These are phyloP conservation scores for Eutrema yunnanense DNA, from an alignment of 345 rosid genomes.

Conservation along the genomic window DNA sequence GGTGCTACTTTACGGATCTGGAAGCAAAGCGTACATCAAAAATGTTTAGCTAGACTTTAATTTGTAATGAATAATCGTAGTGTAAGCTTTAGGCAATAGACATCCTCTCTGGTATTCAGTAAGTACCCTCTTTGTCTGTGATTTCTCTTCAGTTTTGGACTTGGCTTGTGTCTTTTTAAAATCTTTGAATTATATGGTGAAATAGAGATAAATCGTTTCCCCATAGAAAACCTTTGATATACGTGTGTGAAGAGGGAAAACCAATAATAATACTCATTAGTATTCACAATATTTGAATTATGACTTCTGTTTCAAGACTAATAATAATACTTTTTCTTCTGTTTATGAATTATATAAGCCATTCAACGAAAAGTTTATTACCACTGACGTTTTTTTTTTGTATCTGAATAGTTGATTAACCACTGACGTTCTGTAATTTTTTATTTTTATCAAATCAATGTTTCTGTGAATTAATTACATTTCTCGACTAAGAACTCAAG, in stretches of 20 bases:
- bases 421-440: too few relatives aligned
- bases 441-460: too few relatives aligned
- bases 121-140: not conserved
- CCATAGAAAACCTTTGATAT: too few relatives aligned
- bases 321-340: too few relatives aligned
- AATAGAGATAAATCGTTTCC: not conserved
- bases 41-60: not conserved
- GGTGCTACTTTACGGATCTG: conserved; percentile 13
- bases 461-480: too few relatives aligned
- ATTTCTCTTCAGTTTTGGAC: conserved; percentile 5
- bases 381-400: too few relatives aligned
- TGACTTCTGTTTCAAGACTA: too few relatives aligned
- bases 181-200: not conserved
- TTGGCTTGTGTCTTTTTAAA: not conserved
- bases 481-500: too few relatives aligned
- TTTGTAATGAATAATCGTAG: conserved; percentile 3
- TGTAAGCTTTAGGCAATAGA: conserved; percentile 24
- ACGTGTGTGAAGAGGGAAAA: too few relatives aligned
- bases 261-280: not conserved
- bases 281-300: not conserved
- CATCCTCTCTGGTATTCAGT: not conserved
- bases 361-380: too few relatives aligned
- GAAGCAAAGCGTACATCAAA: conserved; percentile 13
- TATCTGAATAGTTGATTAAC: too few relatives aligned
- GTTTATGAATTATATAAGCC: too few relatives aligned